These are phyloP conservation scores for Penicillium argentinense DNA, from an alignment of 495 filamentous ascomycete species.

Conservation along the genomic window DNA sequence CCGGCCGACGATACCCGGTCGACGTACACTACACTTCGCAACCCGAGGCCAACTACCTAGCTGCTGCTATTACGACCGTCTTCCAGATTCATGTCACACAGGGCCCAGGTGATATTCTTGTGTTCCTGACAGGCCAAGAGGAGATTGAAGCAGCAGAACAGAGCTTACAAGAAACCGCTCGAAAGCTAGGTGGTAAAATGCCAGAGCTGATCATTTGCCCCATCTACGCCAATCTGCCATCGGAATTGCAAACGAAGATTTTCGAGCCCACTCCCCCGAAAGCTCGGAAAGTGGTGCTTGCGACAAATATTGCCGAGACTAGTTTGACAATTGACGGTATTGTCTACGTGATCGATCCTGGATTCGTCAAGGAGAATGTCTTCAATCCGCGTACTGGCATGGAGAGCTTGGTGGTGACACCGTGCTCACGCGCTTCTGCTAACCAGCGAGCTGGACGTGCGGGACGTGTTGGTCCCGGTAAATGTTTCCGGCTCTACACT, in stretches of 20 bases:
- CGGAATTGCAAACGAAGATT: constrained; percentile 82
- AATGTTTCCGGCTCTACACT: constrained; percentile 93
- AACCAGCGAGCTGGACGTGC: constrained; percentile 92
- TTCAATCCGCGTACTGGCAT: constrained; percentile 92
- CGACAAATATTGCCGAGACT: constrained; percentile 90
- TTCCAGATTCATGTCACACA: constrained; percentile 96
- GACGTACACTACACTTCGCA: constrained; percentile 91
- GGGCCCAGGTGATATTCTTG: constrained; percentile 82
- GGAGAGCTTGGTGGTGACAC: constrained; percentile 87
- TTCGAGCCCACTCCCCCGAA: constrained; percentile 84
- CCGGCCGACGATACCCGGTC: constrained; percentile 85
- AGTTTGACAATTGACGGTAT: constrained; percentile 88
- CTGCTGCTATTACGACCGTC: constrained; percentile 86
- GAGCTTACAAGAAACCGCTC: constrained; percentile 74
- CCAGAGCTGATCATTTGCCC: constrained; percentile 83
- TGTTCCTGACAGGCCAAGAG: constrained; percentile 88
- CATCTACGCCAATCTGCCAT: constrained; percentile 86
- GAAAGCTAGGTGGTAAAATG: constrained; percentile 80
- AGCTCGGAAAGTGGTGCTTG: constrained; percentile 81
- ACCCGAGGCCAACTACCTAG: constrained; percentile 92
- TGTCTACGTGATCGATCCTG: constrained; percentile 87
- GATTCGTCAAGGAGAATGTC: constrained; percentile 93
- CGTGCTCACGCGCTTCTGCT: constrained; percentile 90
- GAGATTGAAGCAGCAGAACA: constrained; percentile 86
- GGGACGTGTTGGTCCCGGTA: constrained; percentile 89